Base-by-base conservation (phyloP, 2,329 filamentous ascomycete genomes). In the Fusarium fujikuroi region DNA sequence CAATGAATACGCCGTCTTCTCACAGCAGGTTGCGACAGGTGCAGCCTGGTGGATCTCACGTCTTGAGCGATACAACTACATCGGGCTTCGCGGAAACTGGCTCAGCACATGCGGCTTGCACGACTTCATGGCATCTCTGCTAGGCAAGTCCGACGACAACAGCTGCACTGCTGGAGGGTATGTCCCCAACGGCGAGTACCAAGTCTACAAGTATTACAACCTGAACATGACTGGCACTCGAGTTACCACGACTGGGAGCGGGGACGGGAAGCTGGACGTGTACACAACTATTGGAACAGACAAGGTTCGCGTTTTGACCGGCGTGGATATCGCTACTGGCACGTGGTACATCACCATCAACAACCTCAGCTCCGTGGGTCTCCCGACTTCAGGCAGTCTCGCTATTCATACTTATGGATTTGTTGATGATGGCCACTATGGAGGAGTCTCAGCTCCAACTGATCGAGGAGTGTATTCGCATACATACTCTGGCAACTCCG, bases 91-190 rank as follows among this genome's bases (percentile, higher is more conserved):
- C 10, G 59, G 37, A 43, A 61, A 61, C 39, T 61, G 59, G 59
- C 42, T 53, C 10, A 54, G 25, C 9, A 15, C 10, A 30, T 60
- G 47, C 23, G 28, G 3, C 3, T 15, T 61, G 30, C 59, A 54
- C n/a, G 59, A 61, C 11, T 61, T 61, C 21, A 42, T 61, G 59
- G 59, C 59, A 7, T 54, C 59, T 43, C 59, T 53, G 21, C 59
- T 61, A 9, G 59, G 32, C 15, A 60, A 60, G 16, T 50, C 57
- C 9, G 43, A 60, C 18, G 21, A 11, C 43, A 60, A 50, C 21
- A 60, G 57, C 34, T 60, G 57, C 25, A 60, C 43, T 7, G 57
- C 21, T 4, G 57, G 57, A 60, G 57, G 57, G 1, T 60, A 60
- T 19, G n/a, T 42, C 18, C 47, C 59, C n/a, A 61, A 54, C 23